A percentile compares a stretch with the other conserved stretches of the same genome.
These are phyloP conservation scores for Penicillium occitanis DNA, from an alignment of 2,329 filamentous ascomycete species.

Conservation along the genomic window DNA sequence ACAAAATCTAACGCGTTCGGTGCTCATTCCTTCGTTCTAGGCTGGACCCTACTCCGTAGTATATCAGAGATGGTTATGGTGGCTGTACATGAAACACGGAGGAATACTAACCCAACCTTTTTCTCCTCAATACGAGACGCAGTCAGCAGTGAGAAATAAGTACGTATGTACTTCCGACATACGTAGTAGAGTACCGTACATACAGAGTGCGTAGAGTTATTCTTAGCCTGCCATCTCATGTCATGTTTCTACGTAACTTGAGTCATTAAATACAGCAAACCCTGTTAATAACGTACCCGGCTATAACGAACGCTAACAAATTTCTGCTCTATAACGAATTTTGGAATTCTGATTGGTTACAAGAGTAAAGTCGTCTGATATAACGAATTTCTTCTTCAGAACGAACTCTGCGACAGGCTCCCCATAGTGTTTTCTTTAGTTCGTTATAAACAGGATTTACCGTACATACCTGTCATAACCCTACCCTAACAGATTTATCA, in stretches of 20 bases:
- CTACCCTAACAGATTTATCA: constrained; percentile 3
- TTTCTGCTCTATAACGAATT: too few species aligned
- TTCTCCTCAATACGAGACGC: not conserved
- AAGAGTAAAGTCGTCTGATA: too few species aligned
- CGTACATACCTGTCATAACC: not conserved
- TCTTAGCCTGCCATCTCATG: not conserved
- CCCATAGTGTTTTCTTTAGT: too few species aligned
- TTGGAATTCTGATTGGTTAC: too few species aligned
- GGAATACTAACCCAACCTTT: not conserved
- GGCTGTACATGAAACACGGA: constrained; percentile 1
- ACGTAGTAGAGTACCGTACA: too few species aligned
- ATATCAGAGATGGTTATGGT: not conserved
- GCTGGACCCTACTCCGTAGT: not conserved
- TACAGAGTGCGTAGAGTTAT: not conserved
- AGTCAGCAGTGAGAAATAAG: not conserved
- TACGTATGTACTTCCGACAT: not conserved
- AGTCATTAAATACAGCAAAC: too few species aligned
- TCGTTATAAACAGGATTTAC: too few species aligned
- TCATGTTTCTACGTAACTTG: not conserved
- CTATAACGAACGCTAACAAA: too few species aligned
- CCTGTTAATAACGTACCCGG: too few species aligned
- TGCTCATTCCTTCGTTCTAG: not conserved
- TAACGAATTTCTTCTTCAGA: too few species aligned
- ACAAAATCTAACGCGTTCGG: not conserved
- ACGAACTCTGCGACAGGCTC: too few species aligned